phyloP scores from a whole-genome alignment of 192 early-diverging fungal genomes.

The Backusella morwellensis region DNA sequence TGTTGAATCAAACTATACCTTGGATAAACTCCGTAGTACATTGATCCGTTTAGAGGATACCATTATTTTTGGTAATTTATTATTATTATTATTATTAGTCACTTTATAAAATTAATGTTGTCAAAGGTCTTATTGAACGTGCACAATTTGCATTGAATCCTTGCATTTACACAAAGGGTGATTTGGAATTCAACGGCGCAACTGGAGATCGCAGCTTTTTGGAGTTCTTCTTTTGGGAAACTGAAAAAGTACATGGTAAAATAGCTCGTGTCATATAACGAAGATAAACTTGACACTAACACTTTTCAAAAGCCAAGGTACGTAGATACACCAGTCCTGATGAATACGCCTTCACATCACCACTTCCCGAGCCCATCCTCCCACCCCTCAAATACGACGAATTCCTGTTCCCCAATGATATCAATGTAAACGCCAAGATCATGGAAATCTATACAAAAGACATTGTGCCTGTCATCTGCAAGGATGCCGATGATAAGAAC shows the following conservation, averaged over 20 bases:
- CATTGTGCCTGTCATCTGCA: slow-evolving; percentile 79
- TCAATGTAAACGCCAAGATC: slow-evolving; percentile 89
- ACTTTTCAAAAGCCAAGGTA: slow-evolving; percentile 44
- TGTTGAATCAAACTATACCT: not conserved
- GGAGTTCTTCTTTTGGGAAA: slow-evolving; percentile 87
- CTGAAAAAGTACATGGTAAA: slow-evolving; percentile 85
- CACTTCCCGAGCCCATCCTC: slow-evolving; percentile 83
- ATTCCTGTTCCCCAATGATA: slow-evolving; percentile 67
- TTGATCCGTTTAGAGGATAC: slow-evolving; percentile 96
- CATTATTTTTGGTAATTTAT: slow-evolving; percentile 76
- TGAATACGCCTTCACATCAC: slow-evolving; percentile 89
- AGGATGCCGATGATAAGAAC: slow-evolving; percentile 78
- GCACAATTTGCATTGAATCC: slow-evolving; percentile 88
- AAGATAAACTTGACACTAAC: too few species aligned
- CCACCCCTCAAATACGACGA: slow-evolving; percentile 80
- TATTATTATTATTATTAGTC: too few species aligned
- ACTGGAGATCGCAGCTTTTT: slow-evolving; percentile 76
- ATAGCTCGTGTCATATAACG: too few species aligned
- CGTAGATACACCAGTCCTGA: slow-evolving; percentile 87
- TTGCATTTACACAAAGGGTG: slow-evolving; percentile 70
- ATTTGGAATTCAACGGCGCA: slow-evolving; percentile 60
- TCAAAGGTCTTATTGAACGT: slow-evolving; percentile 85
- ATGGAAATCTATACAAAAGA: slow-evolving; percentile 79
- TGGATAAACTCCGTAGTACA: slow-evolving; percentile 61
- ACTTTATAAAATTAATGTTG: not conserved